Evolutionary conservation across 345 rosid species (phyloP).

Genomic region (Brassica juncea): DNA sequence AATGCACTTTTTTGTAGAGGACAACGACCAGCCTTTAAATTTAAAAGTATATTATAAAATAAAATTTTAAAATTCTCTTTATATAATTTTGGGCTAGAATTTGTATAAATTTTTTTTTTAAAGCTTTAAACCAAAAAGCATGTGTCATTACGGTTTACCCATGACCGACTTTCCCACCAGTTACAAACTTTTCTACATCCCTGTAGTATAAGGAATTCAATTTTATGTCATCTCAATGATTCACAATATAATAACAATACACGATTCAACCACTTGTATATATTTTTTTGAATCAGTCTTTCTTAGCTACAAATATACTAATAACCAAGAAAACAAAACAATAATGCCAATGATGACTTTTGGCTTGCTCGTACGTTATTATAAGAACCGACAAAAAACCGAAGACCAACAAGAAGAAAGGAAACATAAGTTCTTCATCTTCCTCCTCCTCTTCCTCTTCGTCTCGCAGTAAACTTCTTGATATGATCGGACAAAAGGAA

Average conservation of each 20-base stretch:
- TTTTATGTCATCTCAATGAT: too few species aligned
- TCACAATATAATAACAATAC: background rate
- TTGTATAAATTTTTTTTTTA: too few species aligned
- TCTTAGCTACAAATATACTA: background rate
- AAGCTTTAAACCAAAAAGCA: too few species aligned
- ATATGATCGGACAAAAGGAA: slow-evolving; percentile 26
- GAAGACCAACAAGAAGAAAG: slow-evolving; percentile 6
- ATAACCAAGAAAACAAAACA: background rate
- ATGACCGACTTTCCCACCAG: too few species aligned
- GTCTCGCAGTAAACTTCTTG: slow-evolving; percentile 22
- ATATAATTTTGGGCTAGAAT: too few species aligned
- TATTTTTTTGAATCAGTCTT: slow-evolving; percentile 2
- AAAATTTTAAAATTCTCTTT: too few species aligned
- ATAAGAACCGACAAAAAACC: slow-evolving; percentile 38
- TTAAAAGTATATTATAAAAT: too few species aligned
- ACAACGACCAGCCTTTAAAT: too few species aligned
- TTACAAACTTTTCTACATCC: too few species aligned
- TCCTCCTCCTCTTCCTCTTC: slow-evolving; percentile 25
- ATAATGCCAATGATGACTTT: slow-evolving; percentile 24
- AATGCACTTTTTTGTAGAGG: too few species aligned
- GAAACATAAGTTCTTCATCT: slow-evolving; percentile 32
- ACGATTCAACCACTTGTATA: slow-evolving; percentile 31
- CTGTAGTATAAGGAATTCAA: too few species aligned
- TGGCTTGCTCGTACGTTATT: slow-evolving; percentile 22
- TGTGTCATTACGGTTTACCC: too few species aligned